Conservation (phyloP, 2,329 filamentous ascomycete genomes). For the Ceratocystiopsis brevicomis region DNA sequence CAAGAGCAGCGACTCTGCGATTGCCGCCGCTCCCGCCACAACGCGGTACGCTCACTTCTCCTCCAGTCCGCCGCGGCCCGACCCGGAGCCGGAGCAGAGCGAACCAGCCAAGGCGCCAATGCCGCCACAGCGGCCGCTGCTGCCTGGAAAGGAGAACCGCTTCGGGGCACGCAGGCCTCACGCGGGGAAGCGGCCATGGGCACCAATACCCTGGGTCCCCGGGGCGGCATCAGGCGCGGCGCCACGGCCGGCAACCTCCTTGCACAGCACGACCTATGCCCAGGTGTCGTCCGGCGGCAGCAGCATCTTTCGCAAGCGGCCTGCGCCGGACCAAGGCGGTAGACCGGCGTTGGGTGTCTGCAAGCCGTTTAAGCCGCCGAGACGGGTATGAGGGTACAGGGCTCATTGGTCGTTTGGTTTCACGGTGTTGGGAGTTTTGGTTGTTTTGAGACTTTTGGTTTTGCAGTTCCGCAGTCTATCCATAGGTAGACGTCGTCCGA, state of each 20-base stretch:
- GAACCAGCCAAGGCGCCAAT: not conserved
- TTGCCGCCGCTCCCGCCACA: not conserved
- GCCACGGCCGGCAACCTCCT: conserved; percentile 23
- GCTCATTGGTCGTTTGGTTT: no score
- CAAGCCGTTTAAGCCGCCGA: conserved; percentile 39
- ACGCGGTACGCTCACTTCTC: conserved; percentile 39
- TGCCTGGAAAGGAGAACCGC: conserved; percentile 3
- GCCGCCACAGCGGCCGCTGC: not conserved
- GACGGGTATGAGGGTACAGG: conserved; percentile 7
- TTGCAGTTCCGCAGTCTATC: no score
- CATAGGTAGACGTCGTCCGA: no score
- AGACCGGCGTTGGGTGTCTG: conserved; percentile 30
- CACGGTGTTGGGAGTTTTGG: no score
- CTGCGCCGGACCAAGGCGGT: conserved; percentile 24
- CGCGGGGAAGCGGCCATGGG: no score
- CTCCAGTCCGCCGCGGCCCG: conserved; percentile 26
- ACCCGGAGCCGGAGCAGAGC: not conserved
- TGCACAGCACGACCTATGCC: conserved; percentile 33
- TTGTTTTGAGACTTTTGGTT: no score
- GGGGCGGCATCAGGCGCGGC: conserved; percentile 14
- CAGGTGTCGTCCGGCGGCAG: conserved; percentile 16
- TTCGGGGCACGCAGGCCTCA: not conserved
- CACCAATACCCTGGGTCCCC: conserved; percentile 1
- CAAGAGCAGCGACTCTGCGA: no score
- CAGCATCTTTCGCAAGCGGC: conserved; percentile 23